Evolutionary conservation across 345 rosid genomes (phyloP), one percentile per base, ranked within the genome.

Genomic region (Lagerstroemia speciosa): DNA sequence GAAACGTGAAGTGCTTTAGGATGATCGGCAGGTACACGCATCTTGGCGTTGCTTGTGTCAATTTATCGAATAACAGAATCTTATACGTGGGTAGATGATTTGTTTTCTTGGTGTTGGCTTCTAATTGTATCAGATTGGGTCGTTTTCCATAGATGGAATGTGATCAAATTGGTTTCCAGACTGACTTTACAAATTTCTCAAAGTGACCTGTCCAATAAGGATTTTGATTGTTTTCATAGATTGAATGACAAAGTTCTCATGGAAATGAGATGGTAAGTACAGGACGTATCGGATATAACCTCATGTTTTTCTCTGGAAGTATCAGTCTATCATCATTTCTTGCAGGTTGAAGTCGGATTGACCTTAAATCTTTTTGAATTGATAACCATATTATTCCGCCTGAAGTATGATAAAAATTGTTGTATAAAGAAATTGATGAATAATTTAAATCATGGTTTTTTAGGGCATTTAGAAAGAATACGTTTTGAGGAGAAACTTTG

Each of bases 1-100:
- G 91, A 91, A 65, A 62, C 69, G 8, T 82, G 68, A 78, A 58
- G 12, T 11, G 5, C 24, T 12, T 58, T 33, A 58, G 20, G 33
- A 27, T 58, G 62, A 58, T 1, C 8, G 62, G 34, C 9, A 22
- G 2, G 33, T 57, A 57, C 2, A 58, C n/a, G n/a, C 29, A 16
- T 30, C 62, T 58, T 5, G 32, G 3, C 29, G 6, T 14, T 29
- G 6, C 19, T 58, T 27, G 14, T 30, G 6, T 26, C 17, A 57
- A 7, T 57, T 57, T 57, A 12, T 24, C 62, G 2, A 0, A 12
- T 41, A 14, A 26, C 2, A 6, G 11, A 10, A 52, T 1, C 58
- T 52, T 2, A 3, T 2, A 1, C 3, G 1, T 20, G 58, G 22
- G 27, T 22, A n/a, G 6, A 5, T n/a, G 9, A 52, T 20, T 52